A percentile compares a stretch with the other conserved stretches of the same genome.
Conservation (phyloP, 2,329 filamentous ascomycete species). For the Penicillium nordicum region DNA sequence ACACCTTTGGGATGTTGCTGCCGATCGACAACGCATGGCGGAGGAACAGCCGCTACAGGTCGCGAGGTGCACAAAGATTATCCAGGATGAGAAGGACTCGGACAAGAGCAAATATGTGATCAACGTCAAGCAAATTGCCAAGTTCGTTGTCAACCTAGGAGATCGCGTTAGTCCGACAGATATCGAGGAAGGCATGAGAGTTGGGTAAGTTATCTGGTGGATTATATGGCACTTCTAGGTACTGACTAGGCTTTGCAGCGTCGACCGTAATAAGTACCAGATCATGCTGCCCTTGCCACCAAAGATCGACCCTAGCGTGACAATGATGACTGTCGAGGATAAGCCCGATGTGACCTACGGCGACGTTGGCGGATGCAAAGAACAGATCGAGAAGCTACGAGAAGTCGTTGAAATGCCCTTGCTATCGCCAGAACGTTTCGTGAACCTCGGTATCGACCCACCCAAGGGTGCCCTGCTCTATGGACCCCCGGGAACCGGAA, state of each 20-base stretch:
- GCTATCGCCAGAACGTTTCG: conserved; percentile 92
- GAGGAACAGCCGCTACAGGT: conserved; percentile 98
- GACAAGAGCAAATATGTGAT: conserved; percentile 99
- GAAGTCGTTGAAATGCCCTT: conserved; percentile 99
- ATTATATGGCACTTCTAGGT: background rate
- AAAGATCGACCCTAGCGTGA: conserved; percentile 98
- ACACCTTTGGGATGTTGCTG: conserved; percentile 97
- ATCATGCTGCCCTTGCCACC: conserved; percentile 93
- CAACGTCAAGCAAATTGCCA: conserved; percentile 99
- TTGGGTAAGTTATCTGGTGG: conserved; percentile 57
- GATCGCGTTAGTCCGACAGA: conserved; percentile 96
- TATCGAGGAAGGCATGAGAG: conserved; percentile 99
- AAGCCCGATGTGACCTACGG: conserved; percentile 99
- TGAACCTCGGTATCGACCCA: conserved; percentile 97
- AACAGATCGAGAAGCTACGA: conserved; percentile 97
- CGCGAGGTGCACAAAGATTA: conserved; percentile 98
- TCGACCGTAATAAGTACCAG: conserved; percentile 98
- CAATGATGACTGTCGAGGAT: conserved; percentile 99
- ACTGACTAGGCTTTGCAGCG: conserved; percentile 46
- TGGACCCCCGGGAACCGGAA: conserved; percentile 95
- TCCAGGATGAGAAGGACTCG: conserved; percentile 89
- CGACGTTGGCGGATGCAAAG: conserved; percentile 97
- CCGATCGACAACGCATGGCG: conserved; percentile 95
- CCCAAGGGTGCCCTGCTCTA: conserved; percentile 97
- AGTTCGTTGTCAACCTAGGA: conserved; percentile 96